Base-by-base conservation (phyloP, 2,329 filamentous ascomycete species). In the Escovopsis weberi region DNA sequence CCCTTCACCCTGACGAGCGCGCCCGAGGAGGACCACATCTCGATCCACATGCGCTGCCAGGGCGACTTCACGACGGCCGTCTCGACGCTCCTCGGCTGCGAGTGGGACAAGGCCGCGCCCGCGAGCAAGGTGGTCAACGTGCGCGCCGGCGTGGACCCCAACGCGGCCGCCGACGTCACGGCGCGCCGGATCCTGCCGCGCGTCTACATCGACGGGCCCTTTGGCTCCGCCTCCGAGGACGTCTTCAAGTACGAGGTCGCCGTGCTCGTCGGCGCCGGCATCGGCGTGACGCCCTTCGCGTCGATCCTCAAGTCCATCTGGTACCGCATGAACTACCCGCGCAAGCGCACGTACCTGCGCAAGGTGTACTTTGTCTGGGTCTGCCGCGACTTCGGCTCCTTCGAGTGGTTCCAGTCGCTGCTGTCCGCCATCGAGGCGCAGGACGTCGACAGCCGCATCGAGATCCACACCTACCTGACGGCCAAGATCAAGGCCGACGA, bases 291-390 rank as follows among this genome's bases (percentile, higher is more conserved):
- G n/a, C 84, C 84, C 0, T 89, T 87, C 63, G 84, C 84, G 11
- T 86, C 82, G 0, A 88, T 89, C 52, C 72, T 89, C 56, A 93
- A 93, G 69, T 87, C 82, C 42, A 89, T 93, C 63, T 93, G 85
- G 85, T 93, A 91, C 68, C 78, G 85, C 40, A 87, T 89, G 80
- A 89, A 87, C 70, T 88, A 85, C 63, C 82, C 82, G 3, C 80
- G 85, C 59, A 76, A 80, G 61, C 82, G 82, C 65, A 88, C 83
- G 3, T 72, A 83, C 4, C 70, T 93, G 37, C 74, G 80, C 55
- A 93, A 91, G 62, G 84, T 93, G 23, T 93, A 91, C 68, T 91
- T 91, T 68, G 87, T 91, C 73, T 91, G 85, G 85, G 80, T 91
- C 48, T 89, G 85, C 69, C 74, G 85, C 61, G 85, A 91, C 61